phyloP scores from a whole-genome alignment of 2,329 filamentous ascomycete species.

The Pseudogymnoascus sp. region DNA sequence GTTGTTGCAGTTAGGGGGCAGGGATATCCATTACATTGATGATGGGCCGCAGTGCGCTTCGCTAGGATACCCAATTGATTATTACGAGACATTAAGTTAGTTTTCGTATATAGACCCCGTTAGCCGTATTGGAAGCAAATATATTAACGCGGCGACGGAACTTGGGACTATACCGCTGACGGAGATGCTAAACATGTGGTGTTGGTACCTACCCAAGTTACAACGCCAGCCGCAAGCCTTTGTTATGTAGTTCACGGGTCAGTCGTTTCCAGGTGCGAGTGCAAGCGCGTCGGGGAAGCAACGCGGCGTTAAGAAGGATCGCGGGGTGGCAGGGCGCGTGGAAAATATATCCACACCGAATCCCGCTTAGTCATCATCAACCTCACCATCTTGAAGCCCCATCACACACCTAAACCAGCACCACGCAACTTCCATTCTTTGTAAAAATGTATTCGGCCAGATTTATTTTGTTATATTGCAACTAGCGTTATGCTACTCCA shows the following conservation, averaged over 20 bases:
- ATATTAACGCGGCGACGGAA: background rate
- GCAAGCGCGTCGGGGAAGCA: no score
- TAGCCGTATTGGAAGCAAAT: background rate
- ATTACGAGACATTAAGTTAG: constrained; percentile 13
- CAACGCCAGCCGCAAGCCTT: no score
- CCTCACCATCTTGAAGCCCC: background rate
- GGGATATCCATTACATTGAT: constrained; percentile 15
- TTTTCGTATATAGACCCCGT: background rate
- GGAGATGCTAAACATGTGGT: no score
- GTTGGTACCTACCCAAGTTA: no score
- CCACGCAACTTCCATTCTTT: background rate
- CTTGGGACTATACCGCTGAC: no score
- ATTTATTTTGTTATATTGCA: background rate
- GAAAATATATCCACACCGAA: background rate
- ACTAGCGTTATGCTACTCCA: background rate
- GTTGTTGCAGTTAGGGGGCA: constrained; percentile 10
- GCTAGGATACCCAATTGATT: constrained; percentile 18
- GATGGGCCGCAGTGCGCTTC: constrained; percentile 19
- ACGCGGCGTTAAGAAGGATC: no score
- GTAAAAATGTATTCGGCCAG: background rate
- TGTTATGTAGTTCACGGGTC: no score
- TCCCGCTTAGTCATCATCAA: background rate
- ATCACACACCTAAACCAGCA: background rate
- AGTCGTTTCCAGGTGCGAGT: no score
- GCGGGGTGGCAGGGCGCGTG: no score